Base-by-base conservation (phyloP, 2,329 filamentous ascomycete genomes). In the Neoscytalidium dimidiatum region DNA sequence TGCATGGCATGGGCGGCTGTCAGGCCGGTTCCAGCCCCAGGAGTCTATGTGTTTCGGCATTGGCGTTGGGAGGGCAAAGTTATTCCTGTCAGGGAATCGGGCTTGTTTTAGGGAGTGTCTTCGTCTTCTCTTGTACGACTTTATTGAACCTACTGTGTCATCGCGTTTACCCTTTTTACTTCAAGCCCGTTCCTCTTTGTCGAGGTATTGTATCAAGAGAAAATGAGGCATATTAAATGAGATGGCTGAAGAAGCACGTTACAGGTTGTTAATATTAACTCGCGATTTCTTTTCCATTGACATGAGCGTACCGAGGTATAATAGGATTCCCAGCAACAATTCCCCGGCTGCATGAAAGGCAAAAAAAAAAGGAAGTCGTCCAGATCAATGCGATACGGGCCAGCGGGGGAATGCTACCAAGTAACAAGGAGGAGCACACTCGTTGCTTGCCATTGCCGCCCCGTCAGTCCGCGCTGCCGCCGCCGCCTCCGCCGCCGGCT, bases 1-100 rank as follows among this genome's bases (percentile, higher is more conserved):
- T 57, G 53, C 53, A 57, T 57, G 53, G 53, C 53, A 43, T 57
- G 35, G 35, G 53, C 53, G 53, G 53, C 53, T 57, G 38, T 41
- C 29, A 57, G 35, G 53, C 17, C 53, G 35, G 23, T 28, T 35
- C 21, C 31, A 44, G 53, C 53, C 53, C 53, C 53, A 43, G 53
- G 53, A 57, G 53, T 57, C 53, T 57, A 13, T 44, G 35, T 43
- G 35, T 57, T 57, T 57, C 17, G 23, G 53, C 53, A 57, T 57
- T n/a, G 53, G 53, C 35, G 53, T 57, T 57, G 33, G 53, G 35
- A 3, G 53, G 53, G 44, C 21, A 44, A 23, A 23, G 19, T 11
- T 43, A 35, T 57, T 57, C 53, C 53, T 44, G 17, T 43, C 19
- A 43, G 35, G 53, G 53, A 49, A 57, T 57, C 29, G 53, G 53